phyloP scores from a whole-genome alignment of 768 basidiomycete genomes.

The Collybiopsis luxurians region DNA sequence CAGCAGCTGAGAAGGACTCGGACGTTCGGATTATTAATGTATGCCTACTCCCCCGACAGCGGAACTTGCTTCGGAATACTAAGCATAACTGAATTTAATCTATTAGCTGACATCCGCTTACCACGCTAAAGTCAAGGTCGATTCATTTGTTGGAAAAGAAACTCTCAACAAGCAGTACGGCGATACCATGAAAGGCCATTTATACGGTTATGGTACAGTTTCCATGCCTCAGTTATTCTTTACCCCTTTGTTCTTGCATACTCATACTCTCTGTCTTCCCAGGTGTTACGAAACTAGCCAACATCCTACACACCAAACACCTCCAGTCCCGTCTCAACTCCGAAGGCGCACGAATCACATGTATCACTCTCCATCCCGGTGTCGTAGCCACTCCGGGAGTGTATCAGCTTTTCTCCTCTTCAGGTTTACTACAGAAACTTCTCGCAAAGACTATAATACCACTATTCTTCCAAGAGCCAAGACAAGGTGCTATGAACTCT shows the following conservation, averaged over 20 bases:
- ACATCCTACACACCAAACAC: constrained; percentile 31
- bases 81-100: too few species aligned
- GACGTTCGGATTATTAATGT: constrained; percentile 66
- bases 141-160: constrained; percentile 10
- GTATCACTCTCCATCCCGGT: constrained; percentile 27
- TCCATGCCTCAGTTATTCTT: not conserved
- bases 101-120: constrained; percentile 11
- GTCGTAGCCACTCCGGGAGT: constrained; percentile 21
- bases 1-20: constrained; percentile 41
- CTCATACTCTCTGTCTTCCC: too few species aligned
- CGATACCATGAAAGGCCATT: not conserved
- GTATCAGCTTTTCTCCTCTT: not conserved
- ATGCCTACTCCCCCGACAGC: constrained; percentile 14
- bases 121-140: constrained; percentile 6
- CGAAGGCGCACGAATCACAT: constrained; percentile 21
- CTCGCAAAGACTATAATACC: constrained; percentile 16
- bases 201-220: constrained; percentile 14
- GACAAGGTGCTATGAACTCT: constrained; percentile 22
- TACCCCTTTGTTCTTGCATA: not conserved
- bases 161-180: constrained; percentile 12
- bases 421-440: constrained; percentile 14
- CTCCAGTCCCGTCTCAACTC: constrained; percentile 36
- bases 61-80: too few species aligned
- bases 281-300: constrained; percentile 17
- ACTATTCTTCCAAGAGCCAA: constrained; percentile 15